Evolutionary conservation across 768 basidiomycete genomes (phyloP).

Genomic region (Hericium alpestre): DNA sequence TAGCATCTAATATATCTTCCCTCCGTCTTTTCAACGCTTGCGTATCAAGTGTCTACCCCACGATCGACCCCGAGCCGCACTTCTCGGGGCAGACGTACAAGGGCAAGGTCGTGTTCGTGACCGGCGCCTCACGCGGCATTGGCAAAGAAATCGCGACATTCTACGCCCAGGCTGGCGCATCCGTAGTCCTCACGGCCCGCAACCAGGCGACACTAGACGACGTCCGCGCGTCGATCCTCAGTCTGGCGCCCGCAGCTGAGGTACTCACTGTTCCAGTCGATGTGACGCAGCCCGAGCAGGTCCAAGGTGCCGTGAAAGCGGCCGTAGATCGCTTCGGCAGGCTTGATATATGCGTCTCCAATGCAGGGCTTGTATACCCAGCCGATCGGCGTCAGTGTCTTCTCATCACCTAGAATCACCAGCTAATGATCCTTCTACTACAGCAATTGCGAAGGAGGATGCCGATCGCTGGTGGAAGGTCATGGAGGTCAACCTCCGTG

Average conservation of each 20-base stretch:
- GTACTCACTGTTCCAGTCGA: constrained; percentile 1
- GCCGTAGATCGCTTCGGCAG: constrained; percentile 2
- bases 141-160: constrained; percentile 8
- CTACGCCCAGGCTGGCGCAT: constrained; percentile 12
- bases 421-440: background rate
- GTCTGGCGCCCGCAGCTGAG: background rate
- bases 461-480: constrained; percentile 17
- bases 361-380: background rate
- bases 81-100: constrained; percentile 1
- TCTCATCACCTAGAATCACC: too few species aligned
- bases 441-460: constrained; percentile 14
- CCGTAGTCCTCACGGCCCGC: constrained; percentile 4
- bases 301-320: background rate
- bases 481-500: constrained; percentile 17
- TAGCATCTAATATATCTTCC: too few species aligned
- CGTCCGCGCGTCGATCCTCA: background rate
- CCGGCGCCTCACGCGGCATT: constrained; percentile 1
- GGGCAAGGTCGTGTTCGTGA: constrained; percentile 14
- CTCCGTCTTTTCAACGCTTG: too few species aligned
- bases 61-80: constrained; percentile 2
- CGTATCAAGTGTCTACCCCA: background rate
- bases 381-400: too few species aligned
- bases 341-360: constrained; percentile 4
- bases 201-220: background rate
- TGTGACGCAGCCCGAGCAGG: background rate